phyloP scores from a whole-genome alignment of 2,329 filamentous ascomycete genomes.

The Fusarium siculi region DNA sequence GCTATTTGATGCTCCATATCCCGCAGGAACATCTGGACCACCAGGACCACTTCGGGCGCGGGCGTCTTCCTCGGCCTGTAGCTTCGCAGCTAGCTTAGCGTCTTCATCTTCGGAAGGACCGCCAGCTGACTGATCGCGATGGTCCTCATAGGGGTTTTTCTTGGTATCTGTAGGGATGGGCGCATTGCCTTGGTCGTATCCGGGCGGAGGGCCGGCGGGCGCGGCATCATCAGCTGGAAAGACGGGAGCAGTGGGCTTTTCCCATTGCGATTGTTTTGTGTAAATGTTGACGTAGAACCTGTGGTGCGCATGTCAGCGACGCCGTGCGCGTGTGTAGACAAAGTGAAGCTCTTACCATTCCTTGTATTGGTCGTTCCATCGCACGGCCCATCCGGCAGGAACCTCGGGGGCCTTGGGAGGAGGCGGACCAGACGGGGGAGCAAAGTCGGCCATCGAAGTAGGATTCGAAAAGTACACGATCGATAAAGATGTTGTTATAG shows the following conservation, averaged over 20 bases:
- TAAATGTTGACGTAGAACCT: constrained; percentile 93
- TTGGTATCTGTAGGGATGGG: constrained; percentile 66
- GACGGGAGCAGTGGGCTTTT: constrained; percentile 78
- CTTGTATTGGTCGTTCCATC: constrained; percentile 88
- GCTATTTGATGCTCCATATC: constrained; percentile 45
- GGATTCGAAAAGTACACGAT: not conserved
- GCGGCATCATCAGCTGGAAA: constrained; percentile 58
- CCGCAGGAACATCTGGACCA: constrained; percentile 48
- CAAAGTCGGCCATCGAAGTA: constrained; percentile 63
- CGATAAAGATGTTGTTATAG: not conserved
- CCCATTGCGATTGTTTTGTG: constrained; percentile 93
- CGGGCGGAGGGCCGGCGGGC: constrained; percentile 72
- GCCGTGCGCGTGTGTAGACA: not conserved
- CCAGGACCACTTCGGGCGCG: constrained; percentile 55
- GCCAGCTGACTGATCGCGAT: constrained; percentile 44
- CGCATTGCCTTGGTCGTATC: constrained; percentile 64
- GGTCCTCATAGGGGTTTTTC: constrained; percentile 74
- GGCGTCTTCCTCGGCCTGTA: constrained; percentile 87
- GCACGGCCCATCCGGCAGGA: constrained; percentile 78
- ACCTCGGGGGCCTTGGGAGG: constrained; percentile 72
- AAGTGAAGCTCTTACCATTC: constrained; percentile 70
- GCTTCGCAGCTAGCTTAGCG: constrained; percentile 76
- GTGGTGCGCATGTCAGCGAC: constrained; percentile 23
- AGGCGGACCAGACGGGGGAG: constrained; percentile 64
- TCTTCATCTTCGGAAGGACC: constrained; percentile 67